Base-by-base conservation (phyloP, 805 yeast genomes). In the Candida manassasensis region DNA sequence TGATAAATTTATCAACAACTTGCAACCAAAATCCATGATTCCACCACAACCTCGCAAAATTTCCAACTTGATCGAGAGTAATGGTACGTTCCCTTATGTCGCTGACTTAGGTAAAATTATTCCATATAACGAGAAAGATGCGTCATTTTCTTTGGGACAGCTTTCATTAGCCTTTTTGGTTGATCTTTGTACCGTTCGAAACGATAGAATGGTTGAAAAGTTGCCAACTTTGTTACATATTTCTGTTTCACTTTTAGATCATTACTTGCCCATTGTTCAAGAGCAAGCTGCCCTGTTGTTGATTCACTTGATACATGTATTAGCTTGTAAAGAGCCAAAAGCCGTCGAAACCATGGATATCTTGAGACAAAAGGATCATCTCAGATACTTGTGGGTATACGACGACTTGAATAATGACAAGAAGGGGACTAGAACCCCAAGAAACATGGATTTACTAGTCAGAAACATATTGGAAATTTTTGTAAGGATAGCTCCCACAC, bases 21-120 rank as follows among this genome's bases (percentile, higher is more conserved):
- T 93, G 29, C 84, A 84, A 45, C 97, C 97, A 2, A 83, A 79
- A 45, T 69, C 81, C 4, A 87, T 90, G 94, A 80, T 93, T n/a
- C 96, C 96, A 1, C 77, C 79, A 15, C 73, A 69, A 24, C 50
- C 53, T 6, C 36, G 41, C 15, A 24, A 24, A 9, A 15, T 27
- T 13, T 57, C 59, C 6, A 52, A 44, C 11, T 28, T 50, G 4
- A 63, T 53, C 19, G 56, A 65, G 4, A 21, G 21, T 21, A 26
- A 30, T 21, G 33, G 12, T 12, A 12, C 19, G 7, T 72, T 79
- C 39, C 94, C 95, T 0, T 88, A 87, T 51, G 72, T 84, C 40
- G 94, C 95, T 0, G 74, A 87, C 49, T 63, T 88, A 13, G 69
- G 80, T 58, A 65, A 66, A 13, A 58, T 84, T n/a, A 71, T 77